Base-by-base conservation (phyloP, 371 early-diverging fungal species). In the Mucor lusitanicus region DNA sequence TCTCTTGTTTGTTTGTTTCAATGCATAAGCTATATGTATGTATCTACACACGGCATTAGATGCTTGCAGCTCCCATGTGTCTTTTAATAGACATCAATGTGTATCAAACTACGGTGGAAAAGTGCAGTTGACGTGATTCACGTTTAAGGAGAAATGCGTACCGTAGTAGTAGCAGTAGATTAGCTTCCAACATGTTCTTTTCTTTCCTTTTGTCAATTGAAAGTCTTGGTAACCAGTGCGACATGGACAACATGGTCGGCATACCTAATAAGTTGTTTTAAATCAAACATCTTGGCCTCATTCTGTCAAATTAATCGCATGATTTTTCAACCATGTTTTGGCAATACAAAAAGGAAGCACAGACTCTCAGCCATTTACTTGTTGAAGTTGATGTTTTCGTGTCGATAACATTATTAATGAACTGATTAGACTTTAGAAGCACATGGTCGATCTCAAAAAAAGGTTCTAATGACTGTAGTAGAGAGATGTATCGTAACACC, bases 271-370 rank as follows among this genome's bases (percentile, higher is more conserved):
- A 25, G 50, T 50, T 50, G 5, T 50, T 50, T 21, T 9, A 25
- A 50, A 48, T 48, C 30, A 5, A 23, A 50, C 13, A 21, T 12
- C 23, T 25, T 50, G 50, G 23, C 4, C 12, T 25, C 9, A 50
- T 50, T 50, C 50, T 50, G 50, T 50, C 50, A 50, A 9, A 25
- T 23, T 25, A 55, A 55, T 55, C 55, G 55, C 55, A 27, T 55
- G 55, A 55, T 55, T 27, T 55, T 32, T 55, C n/a, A 50, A 19
- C 12, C 50, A 50, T 37, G 37, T 50, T 48, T 21, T 50, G 50
- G 50, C 56, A 55, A 32, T 32, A 55, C 32, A 55, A 37, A 37
- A 37, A 35, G 58, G 58, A 58, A 58, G 58, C 58, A 58, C 58
- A 58, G 58, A 58, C 58, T 21, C 35, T 58, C 21, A 55, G 32